Evolutionary conservation across 257 asterid genomes (phyloP).

Genomic region (Gynochthodes officinalis): DNA sequence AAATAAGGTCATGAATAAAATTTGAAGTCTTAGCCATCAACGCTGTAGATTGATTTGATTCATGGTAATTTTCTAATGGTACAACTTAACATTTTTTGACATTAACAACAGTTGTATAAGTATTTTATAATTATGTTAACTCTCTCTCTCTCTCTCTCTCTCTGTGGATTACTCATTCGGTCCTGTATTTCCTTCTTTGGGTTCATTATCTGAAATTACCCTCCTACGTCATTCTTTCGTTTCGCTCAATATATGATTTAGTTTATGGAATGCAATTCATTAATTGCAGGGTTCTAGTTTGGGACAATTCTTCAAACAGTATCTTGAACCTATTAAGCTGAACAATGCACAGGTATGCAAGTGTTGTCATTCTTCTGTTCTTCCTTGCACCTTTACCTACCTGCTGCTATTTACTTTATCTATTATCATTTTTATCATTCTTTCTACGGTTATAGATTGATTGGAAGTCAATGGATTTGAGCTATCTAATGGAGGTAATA

Average conservation of each 20-base stretch:
- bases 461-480: constrained; percentile 90
- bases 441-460: constrained; percentile 57
- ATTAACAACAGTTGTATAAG: neutral
- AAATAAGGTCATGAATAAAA: neutral
- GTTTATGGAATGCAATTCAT: constrained; percentile 13
- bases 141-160: neutral
- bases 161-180: neutral
- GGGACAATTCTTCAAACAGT: constrained; percentile 93
- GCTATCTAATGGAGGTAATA: constrained; percentile 88
- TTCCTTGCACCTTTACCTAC: constrained; percentile 14
- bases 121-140: neutral
- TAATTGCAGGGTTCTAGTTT: constrained; percentile 80
- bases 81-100: neutral
- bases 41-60: neutral
- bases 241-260: constrained; percentile 14
- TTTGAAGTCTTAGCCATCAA: neutral
- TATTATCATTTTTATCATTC: constrained; percentile 16
- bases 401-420: constrained; percentile 22
- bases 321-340: constrained; percentile 94
- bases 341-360: constrained; percentile 74
- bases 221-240: neutral
- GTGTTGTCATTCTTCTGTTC: constrained; percentile 13
- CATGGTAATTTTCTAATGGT: neutral
- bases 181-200: neutral
- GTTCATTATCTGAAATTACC: neutral